Evolutionary conservation across 169 alveolate species (phyloP), one percentile per base, ranked within the genome.

Genomic region (Cryptosporidium ubiquitum): DNA sequence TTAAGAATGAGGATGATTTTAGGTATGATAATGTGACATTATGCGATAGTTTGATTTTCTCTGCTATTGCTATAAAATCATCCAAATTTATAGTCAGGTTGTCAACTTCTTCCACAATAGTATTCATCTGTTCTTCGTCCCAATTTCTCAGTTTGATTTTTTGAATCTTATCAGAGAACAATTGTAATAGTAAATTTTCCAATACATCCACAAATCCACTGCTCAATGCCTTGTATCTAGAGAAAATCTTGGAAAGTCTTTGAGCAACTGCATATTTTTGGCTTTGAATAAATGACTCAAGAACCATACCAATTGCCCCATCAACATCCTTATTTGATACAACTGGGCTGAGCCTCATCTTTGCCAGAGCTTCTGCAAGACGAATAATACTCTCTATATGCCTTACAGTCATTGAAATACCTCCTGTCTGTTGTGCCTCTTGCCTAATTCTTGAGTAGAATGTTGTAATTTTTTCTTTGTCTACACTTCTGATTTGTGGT

Each of bases 381-480:
- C 99, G 94, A 74, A 98, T 94, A 33, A 98, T 94, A 55, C 98
- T 94, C 93, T 97, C 99, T 49, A 98, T 94, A 92, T 98, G 99
- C 70, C 99, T 93, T 51, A 97, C 97, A 9, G 99, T 98, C 84
- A 98, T 97, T 23, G 98, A 94, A 70, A 97, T 96, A 9, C 99
- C 99, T 60, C 99, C 99, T n/a, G 97, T 95, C n/a, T 95, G 94
- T 66, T 95, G 94, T 33, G 99, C 95, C 93, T 96, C 97, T 84
- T 96, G 98, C 89, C 99, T 94, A 70, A 98, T 96, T 61, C 96
- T 96, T 47, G 99, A 91, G 93, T 98, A 98, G 92, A 98, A 97
- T 64, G 91, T 93, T 29, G 95, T 94, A 51, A 95, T 97, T 95
- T 94, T 97, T 84, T 96, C 98, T 84, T 94, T 93, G 70, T 96